Conservation (phyloP, 2,329 filamentous ascomycete genomes). For the Mollisiaceae sp. region DNA sequence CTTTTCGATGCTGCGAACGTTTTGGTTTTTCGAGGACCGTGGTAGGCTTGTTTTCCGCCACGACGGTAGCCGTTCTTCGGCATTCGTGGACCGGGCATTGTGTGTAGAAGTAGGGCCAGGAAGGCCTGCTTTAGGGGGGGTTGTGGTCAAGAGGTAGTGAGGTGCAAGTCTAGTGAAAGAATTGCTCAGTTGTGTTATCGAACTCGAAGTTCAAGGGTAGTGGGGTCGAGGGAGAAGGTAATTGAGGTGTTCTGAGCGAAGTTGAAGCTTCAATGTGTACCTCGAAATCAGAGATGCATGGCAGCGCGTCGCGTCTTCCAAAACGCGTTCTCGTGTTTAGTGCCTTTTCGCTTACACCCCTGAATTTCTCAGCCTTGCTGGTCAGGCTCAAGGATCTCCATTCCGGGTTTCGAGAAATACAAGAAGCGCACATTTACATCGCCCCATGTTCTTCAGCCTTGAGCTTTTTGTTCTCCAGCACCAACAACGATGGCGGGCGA, state of each 20-base stretch:
- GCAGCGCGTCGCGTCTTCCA: constrained; percentile 21
- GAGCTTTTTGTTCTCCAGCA: constrained; percentile 7
- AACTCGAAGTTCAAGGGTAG: not conserved
- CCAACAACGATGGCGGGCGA: constrained; percentile 43
- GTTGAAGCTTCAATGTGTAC: constrained; percentile 9
- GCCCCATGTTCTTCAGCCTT: not conserved
- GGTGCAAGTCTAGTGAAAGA: constrained; percentile 39
- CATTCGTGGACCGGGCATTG: constrained; percentile 63
- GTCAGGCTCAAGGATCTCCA: constrained; percentile 5
- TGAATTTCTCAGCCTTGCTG: constrained; percentile 16
- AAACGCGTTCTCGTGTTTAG: constrained; percentile 22
- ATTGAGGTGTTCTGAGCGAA: constrained; percentile 10
- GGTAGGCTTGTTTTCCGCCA: constrained; percentile 70
- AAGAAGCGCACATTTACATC: constrained; percentile 20
- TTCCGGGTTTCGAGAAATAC: constrained; percentile 16
- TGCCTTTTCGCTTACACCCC: constrained; percentile 18
- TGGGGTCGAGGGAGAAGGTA: not conserved
- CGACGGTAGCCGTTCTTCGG: constrained; percentile 71
- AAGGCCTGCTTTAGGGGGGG: constrained; percentile 21
- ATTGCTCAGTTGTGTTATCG: constrained; percentile 20
- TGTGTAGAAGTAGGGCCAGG: constrained; percentile 34
- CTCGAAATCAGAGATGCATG: not conserved
- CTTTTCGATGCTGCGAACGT: constrained; percentile 80
- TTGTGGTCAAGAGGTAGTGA: constrained; percentile 21
- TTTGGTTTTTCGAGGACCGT: constrained; percentile 71